A percentile compares a stretch with the other conserved stretches of the same genome.
phyloP scores from a whole-genome alignment of 2,329 filamentous ascomycete genomes.

The Phoma sp. region DNA sequence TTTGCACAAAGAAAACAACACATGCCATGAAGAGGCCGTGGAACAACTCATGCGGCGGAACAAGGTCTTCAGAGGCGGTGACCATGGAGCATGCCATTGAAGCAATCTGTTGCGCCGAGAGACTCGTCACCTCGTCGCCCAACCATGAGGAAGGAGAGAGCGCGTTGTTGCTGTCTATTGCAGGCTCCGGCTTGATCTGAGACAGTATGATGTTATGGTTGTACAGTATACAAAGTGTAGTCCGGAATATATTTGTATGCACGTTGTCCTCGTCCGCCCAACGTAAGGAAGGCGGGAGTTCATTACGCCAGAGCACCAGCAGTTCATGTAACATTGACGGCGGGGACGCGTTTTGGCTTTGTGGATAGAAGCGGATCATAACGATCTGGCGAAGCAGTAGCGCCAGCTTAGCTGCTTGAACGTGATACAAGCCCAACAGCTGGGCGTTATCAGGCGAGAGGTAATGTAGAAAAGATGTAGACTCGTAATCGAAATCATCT shows the following conservation, averaged over 20 bases:
- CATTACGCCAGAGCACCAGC: conserved; percentile 6
- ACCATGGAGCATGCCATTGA: conserved; percentile 12
- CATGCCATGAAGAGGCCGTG: conserved; percentile 10
- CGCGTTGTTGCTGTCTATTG: background rate
- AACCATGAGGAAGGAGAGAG: conserved; percentile 8
- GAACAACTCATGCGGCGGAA: conserved; percentile 12
- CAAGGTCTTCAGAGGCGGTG: conserved; percentile 5
- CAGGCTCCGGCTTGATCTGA: conserved; percentile 6
- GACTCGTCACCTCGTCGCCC: conserved; percentile 6
- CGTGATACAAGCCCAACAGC: conserved; percentile 7
- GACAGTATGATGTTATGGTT: conserved; percentile 7
- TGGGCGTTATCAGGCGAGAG: background rate
- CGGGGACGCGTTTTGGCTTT: background rate
- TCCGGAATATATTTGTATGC: conserved; percentile 4
- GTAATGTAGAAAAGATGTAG: background rate
- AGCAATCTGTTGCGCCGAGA: conserved; percentile 9
- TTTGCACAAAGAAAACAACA: conserved; percentile 11
- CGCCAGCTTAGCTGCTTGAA: conserved; percentile 3
- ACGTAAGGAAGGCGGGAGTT: background rate
- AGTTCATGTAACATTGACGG: background rate
- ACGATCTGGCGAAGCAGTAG: conserved; percentile 15
- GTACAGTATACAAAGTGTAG: conserved; percentile 6
- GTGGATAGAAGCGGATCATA: conserved; percentile 8
- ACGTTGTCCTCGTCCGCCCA: conserved; percentile 3
- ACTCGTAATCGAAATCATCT: conserved; percentile 1